Evolutionary conservation across 2,329 filamentous ascomycete genomes (phyloP).

Genomic region (Mycosphaerella sp.): DNA sequence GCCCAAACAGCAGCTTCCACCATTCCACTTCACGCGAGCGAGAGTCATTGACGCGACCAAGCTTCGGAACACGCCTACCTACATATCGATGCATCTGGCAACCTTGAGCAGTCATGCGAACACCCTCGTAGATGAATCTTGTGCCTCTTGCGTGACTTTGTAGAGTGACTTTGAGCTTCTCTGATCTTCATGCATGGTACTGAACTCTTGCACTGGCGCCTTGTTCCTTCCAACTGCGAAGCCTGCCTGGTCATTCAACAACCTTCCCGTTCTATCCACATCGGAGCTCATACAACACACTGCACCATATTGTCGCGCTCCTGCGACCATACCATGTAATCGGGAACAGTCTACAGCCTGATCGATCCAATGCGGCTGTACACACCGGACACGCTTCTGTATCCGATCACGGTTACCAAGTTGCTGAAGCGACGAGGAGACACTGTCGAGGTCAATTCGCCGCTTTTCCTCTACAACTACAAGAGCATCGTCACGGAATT

Average conservation of each 20-base stretch:
- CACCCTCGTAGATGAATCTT: constrained; percentile 17
- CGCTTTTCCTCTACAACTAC: constrained; percentile 82
- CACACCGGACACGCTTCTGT: constrained; percentile 58
- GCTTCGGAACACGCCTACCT: constrained; percentile 3
- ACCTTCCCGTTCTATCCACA: background rate
- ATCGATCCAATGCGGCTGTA: constrained; percentile 42
- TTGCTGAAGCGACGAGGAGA: constrained; percentile 73
- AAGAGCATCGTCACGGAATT: constrained; percentile 62
- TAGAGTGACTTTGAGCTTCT: constrained; percentile 15
- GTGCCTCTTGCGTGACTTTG: constrained; percentile 19
- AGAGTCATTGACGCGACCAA: constrained; percentile 7
- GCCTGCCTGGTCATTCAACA: background rate
- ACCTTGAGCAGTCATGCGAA: constrained; percentile 18
- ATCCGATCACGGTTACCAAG: constrained; percentile 87
- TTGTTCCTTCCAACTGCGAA: background rate
- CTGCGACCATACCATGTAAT: constrained; percentile 25
- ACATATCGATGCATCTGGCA: constrained; percentile 13
- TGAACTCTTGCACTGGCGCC: background rate
- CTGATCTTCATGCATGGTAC: constrained; percentile 1
- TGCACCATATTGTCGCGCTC: constrained; percentile 6
- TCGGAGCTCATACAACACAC: background rate
- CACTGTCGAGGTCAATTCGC: constrained; percentile 65
- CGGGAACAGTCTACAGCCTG: constrained; percentile 1
- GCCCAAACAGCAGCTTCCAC: background rate
- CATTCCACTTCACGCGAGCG: background rate